These are phyloP conservation scores for Penicillium cataractarum DNA, from an alignment of 495 filamentous ascomycete genomes.

Conservation along the genomic window DNA sequence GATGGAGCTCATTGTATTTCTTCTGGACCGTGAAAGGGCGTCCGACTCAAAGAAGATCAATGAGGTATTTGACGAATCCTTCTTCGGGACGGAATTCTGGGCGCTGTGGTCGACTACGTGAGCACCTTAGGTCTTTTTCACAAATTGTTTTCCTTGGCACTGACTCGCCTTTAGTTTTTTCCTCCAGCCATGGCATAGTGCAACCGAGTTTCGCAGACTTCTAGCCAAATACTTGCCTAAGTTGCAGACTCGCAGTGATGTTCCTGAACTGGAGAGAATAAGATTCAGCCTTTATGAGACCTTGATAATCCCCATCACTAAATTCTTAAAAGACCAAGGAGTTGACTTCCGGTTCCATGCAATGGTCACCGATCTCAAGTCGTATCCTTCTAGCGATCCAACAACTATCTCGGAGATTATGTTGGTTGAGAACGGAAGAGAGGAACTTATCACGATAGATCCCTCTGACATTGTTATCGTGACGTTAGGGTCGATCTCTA, in stretches of 20 bases:
- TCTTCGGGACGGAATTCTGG: too few relatives aligned
- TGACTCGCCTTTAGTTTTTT: slow-evolving; percentile 23
- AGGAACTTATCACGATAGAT: background rate
- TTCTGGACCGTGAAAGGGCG: too few relatives aligned
- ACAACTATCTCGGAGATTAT: background rate
- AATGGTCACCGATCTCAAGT: slow-evolving; percentile 1
- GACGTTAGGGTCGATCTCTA: background rate
- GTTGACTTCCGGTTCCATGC: slow-evolving; percentile 4
- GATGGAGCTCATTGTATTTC: too few relatives aligned
- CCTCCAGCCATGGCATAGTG: slow-evolving; percentile 44
- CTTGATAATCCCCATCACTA: slow-evolving; percentile 5
- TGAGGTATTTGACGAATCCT: too few relatives aligned
- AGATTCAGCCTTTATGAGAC: background rate
- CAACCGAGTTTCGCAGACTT: slow-evolving; percentile 11
- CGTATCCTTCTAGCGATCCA: background rate
- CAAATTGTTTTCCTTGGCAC: too few relatives aligned
- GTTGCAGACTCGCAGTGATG: background rate
- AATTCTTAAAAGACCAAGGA: background rate
- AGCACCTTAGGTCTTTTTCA: too few relatives aligned
- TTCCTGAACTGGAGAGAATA: background rate
- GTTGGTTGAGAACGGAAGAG: background rate
- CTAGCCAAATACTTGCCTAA: background rate
- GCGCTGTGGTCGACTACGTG: too few relatives aligned
- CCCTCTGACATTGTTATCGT: slow-evolving; percentile 5
- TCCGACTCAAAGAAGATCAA: too few relatives aligned